Percentiles rank a stretch among this genome's conserved stretches.
Conservation (phyloP, 805 yeast species). For the Vanderwaltozyma verrucispora region DNA sequence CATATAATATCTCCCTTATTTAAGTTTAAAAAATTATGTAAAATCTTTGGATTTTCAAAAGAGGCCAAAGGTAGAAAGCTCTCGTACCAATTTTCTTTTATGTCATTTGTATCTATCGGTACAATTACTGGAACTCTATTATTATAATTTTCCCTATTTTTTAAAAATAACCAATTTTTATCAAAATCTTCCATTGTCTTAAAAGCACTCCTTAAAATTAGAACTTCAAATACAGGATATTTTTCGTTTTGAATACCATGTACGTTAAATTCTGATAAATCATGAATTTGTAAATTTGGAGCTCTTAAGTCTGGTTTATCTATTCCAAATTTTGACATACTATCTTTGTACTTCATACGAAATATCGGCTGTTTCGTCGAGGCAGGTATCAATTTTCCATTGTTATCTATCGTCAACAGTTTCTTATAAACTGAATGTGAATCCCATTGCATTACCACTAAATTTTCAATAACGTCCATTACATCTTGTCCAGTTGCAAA, state of each 20-base stretch:
- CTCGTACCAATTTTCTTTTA: constrained; percentile 35
- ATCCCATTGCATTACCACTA: constrained; percentile 49
- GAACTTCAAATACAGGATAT: constrained; percentile 66
- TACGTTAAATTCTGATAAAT: constrained; percentile 35
- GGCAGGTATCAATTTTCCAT: constrained; percentile 14
- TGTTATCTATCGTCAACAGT: constrained; percentile 22
- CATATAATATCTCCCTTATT: constrained; percentile 67
- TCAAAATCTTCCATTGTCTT: constrained; percentile 20
- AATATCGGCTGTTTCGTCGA: constrained; percentile 24
- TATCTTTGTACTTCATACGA: constrained; percentile 54
- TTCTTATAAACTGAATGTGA: constrained; percentile 19
- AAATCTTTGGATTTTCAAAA: constrained; percentile 23
- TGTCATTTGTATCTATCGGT: constrained; percentile 37
- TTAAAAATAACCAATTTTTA: constrained; percentile 31
- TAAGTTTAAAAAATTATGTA: constrained; percentile 33
- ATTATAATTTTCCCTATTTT: constrained; percentile 37
- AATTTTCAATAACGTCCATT: constrained; percentile 46
- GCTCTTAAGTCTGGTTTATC: constrained; percentile 87
- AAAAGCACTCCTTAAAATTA: constrained; percentile 48
- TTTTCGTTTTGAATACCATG: constrained; percentile 29
- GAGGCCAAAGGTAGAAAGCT: constrained; percentile 25
- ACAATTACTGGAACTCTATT: constrained; percentile 49
- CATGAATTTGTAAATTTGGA: constrained; percentile 40
- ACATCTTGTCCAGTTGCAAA: constrained; percentile 66
- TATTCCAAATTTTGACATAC: constrained; percentile 67